These are phyloP conservation scores for Leccinum longicurvipes DNA, from an alignment of 768 basidiomycete genomes.

Conservation along the genomic window DNA sequence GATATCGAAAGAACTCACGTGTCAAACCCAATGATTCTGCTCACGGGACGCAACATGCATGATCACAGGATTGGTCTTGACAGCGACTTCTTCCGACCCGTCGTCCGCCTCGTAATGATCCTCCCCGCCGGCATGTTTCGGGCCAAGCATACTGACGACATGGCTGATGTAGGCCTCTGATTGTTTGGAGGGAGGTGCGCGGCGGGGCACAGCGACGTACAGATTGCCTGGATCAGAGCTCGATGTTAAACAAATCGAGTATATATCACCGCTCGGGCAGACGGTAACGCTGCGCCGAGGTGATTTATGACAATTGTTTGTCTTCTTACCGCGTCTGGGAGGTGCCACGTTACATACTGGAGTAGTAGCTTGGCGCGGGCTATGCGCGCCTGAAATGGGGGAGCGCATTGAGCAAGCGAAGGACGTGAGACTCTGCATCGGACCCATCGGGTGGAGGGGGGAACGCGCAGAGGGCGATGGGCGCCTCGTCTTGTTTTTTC, in stretches of 20 bases:
- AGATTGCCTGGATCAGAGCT: slow-evolving; percentile 59
- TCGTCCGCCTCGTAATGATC: slow-evolving; percentile 49
- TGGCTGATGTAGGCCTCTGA: slow-evolving; percentile 40
- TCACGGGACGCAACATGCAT: slow-evolving; percentile 56
- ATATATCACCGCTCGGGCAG: slow-evolving; percentile 91
- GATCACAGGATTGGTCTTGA: slow-evolving; percentile 51
- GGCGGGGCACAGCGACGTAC: slow-evolving; percentile 48
- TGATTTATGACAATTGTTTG: too few relatives aligned
- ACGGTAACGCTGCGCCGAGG: slow-evolving; percentile 87
- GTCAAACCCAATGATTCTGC: slow-evolving; percentile 57
- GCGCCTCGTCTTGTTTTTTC: slow-evolving; percentile 75
- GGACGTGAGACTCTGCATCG: slow-evolving; percentile 35
- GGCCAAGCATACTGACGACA: slow-evolving; percentile 63
- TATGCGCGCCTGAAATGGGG: slow-evolving; percentile 72
- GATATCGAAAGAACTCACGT: slow-evolving; percentile 9
- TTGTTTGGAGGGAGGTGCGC: slow-evolving; percentile 43
- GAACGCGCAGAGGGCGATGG: slow-evolving; percentile 33
- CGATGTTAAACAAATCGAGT: slow-evolving; percentile 86
- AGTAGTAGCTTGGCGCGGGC: slow-evolving; percentile 78
- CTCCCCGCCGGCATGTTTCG: slow-evolving; percentile 47
- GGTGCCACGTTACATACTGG: slow-evolving; percentile 66
- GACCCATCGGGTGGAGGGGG: slow-evolving; percentile 13
- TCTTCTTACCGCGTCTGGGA: slow-evolving; percentile 71
- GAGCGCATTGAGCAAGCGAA: slow-evolving; percentile 17
- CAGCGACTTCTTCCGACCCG: slow-evolving; percentile 35